Evolutionary conservation across 2,329 filamentous ascomycete genomes (phyloP).

Genomic region (Dactylellina cionopaga): DNA sequence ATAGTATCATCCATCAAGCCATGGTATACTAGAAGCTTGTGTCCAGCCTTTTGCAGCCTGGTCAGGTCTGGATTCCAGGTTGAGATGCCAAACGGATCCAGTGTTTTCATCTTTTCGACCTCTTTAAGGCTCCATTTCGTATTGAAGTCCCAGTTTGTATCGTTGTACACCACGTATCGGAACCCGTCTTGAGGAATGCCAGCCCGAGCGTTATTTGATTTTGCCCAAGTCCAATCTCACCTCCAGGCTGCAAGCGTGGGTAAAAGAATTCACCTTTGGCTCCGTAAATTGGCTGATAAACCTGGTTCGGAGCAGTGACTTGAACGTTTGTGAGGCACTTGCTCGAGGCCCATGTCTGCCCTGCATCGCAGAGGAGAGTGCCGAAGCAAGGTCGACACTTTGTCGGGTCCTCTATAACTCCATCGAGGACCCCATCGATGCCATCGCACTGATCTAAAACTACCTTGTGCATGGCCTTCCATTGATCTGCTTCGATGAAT

Average conservation of each 20-base stretch:
- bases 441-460: constrained; percentile 65
- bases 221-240: too few species aligned
- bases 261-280: constrained; percentile 59
- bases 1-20: constrained; percentile 60
- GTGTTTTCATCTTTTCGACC: constrained; percentile 58
- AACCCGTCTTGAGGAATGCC: constrained; percentile 62
- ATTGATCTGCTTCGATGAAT: constrained; percentile 57
- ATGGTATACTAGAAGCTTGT: constrained; percentile 65
- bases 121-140: constrained; percentile 59
- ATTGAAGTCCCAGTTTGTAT: constrained; percentile 60
- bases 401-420: constrained; percentile 61
- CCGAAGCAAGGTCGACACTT: constrained; percentile 59
- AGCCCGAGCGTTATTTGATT: too few species aligned
- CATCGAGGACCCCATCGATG: constrained; percentile 64
- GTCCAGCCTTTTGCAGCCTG: constrained; percentile 60
- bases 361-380: constrained; percentile 57
- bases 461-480: constrained; percentile 59
- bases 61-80: constrained; percentile 59
- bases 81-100: constrained; percentile 60
- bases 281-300: constrained; percentile 59
- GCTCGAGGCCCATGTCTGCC: not conserved
- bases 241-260: constrained; percentile 13
- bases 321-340: constrained; percentile 58
- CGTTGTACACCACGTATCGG: constrained; percentile 62
- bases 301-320: constrained; percentile 57